phyloP scores from a whole-genome alignment of 1,284 basidiomycete species.

The Sanghuangporus baumii region DNA sequence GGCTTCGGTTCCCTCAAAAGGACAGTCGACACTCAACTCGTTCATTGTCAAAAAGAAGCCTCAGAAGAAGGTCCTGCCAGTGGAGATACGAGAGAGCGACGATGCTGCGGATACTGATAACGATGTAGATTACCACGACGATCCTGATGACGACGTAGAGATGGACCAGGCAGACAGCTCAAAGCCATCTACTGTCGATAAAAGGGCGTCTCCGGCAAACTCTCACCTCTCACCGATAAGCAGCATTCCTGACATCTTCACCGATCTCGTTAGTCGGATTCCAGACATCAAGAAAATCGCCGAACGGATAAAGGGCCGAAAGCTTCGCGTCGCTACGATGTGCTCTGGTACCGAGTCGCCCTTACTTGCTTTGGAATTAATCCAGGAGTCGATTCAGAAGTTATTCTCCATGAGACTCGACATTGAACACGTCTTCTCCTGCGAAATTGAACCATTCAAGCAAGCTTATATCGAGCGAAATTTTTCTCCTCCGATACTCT shows the following conservation, averaged over 20 bases:
- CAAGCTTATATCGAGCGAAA: slow-evolving; percentile 97
- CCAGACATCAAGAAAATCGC: slow-evolving; percentile 67
- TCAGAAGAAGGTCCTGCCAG: slow-evolving; percentile 20
- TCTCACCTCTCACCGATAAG: slow-evolving; percentile 77
- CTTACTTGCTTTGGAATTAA: slow-evolving; percentile 83
- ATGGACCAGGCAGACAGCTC: slow-evolving; percentile 38
- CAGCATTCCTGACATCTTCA: slow-evolving; percentile 80
- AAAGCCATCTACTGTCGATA: slow-evolving; percentile 25
- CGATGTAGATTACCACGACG: slow-evolving; percentile 16
- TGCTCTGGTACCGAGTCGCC: slow-evolving; percentile 96
- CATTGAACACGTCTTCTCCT: slow-evolving; percentile 92
- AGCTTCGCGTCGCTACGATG: slow-evolving; percentile 93
- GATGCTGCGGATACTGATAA: slow-evolving; percentile 24
- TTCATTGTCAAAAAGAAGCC: slow-evolving; percentile 42
- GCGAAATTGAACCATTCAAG: slow-evolving; percentile 97
- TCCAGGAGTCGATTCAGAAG: slow-evolving; percentile 69
- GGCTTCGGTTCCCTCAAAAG: slow-evolving; percentile 33
- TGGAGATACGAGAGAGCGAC: slow-evolving; percentile 22
- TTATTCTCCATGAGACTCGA: slow-evolving; percentile 63
- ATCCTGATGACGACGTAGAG: slow-evolving; percentile 24
- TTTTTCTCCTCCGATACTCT: slow-evolving; percentile 86
- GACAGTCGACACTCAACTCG: slow-evolving; percentile 48
- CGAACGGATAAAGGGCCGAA: slow-evolving; percentile 70
- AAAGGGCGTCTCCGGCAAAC: slow-evolving; percentile 39
- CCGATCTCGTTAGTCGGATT: slow-evolving; percentile 72